Evolutionary conservation across 2,329 filamentous ascomycete species (phyloP), one percentile per base, ranked within the genome.

Genomic region (Trichophyton mentagrophytes): DNA sequence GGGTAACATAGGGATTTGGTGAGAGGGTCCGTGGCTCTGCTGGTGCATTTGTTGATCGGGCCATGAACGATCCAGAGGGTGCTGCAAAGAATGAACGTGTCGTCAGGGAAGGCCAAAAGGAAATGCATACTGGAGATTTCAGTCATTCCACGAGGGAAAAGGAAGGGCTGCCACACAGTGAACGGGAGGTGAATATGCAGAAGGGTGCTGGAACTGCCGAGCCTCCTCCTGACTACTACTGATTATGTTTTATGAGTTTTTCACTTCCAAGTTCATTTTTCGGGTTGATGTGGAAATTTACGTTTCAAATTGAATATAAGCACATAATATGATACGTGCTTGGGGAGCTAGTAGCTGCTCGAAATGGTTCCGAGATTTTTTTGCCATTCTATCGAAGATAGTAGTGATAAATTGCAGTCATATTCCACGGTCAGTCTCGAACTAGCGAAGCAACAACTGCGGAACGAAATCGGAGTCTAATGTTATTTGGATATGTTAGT

Each of bases 21-120:
- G 75, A 77, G 62, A 70, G 70, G 3, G 64, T 77, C 38, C 73
- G 74, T 17, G 75, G 74, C 3, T 69, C 68, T 1, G 56, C 73
- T 3, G 72, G 67, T 59, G 68, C 71, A n/a, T 70, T 71, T 0
- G 68, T 76, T 47, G 74, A 77, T 62, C 67, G 69, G 58, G 66
- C 71, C 3, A 74, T 76, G 64, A 70, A 73, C 30, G 69, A 72
- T 20, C 60, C 69, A 1, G 69, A 75, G 30, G 70, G 72, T 3
- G 70, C 68, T 1, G 66, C 64, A 13, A 70, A 71, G 62, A 76
- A 77, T 60, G 67, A 72, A 15, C 67, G 65, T 7, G 73, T 76
- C 65, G 70, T 72, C 1, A 63, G 67, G 8, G 66, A 69, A 36
- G 75, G 74, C 1, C 69, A 73, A 59, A 62, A 65, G 8, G 72